Evolutionary conservation across 208 protist species (phyloP), one percentile per base, ranked within the genome.

Genomic region (Wallacemonas sp.): DNA sequence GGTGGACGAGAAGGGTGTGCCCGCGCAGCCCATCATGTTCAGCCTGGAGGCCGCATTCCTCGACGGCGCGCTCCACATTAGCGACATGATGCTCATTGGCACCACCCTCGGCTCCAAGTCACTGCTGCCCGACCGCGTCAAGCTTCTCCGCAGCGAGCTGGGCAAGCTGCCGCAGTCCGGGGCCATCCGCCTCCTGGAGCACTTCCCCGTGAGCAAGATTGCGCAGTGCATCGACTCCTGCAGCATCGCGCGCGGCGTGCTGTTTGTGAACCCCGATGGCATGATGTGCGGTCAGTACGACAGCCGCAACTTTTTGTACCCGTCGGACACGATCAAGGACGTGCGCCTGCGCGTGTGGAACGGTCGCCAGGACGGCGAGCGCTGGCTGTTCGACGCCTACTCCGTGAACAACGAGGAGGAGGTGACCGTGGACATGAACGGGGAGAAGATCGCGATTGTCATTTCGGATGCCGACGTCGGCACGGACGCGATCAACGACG

Each of bases 201-300:
- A 86, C 72, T 95, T 88, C 76, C 68, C 71, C 29, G 84, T 95
- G 23, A 46, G 76, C 46, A 62, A 75, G 16, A 81, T 92, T 36
- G 75, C 79, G 28, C 61, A 77, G 36, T 92, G 89, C 70, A 33
- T 86, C 14, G 61, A 78, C 5, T 77, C 75, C 12, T 77, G 89
- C 69, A 59, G 76, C 31, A 29, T 75, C 41, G 80, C 82, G 4
- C 73, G 71, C 49, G 89, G 89, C 36, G 76, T 84, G 8, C 73
- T 95, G 22, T 95, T 95, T 41, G 67, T 92, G 28, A 92, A 95
- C 66, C 89, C 89, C 10, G 89, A 88, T 54, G 89, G 83, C 32
- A 79, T 95, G 50, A 57, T 73, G 25, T 65, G 71, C 50, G 86
- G 86, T 8, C 61, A 61, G 26, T 95, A 90, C 74, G 84, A 95